Percentiles rank a stretch among this genome's conserved stretches.
phyloP scores from a whole-genome alignment of 2,329 filamentous ascomycete genomes.

The Chaetomium sp. region DNA sequence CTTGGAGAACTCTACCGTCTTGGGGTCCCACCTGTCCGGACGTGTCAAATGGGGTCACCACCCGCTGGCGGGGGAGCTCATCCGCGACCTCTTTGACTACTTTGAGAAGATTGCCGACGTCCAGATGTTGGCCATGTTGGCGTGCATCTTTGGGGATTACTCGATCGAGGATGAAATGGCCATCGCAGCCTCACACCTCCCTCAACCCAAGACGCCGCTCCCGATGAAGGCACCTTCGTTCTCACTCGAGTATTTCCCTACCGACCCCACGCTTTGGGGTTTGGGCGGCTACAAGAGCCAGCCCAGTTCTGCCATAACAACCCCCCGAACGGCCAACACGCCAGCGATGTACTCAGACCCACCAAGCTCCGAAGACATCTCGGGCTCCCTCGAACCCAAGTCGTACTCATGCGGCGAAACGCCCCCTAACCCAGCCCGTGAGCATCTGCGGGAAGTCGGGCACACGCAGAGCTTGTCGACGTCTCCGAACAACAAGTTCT shows the following conservation, averaged over 20 bases:
- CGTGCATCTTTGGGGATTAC: slow-evolving; percentile 61
- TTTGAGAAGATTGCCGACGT: slow-evolving; percentile 58
- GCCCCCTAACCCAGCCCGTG: slow-evolving; percentile 44
- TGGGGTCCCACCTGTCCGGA: slow-evolving; percentile 39
- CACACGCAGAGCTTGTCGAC: slow-evolving; percentile 50
- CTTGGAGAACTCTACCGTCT: slow-evolving; percentile 8
- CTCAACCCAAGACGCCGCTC: slow-evolving; percentile 55
- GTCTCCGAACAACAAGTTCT: slow-evolving; percentile 49
- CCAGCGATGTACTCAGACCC: slow-evolving; percentile 50
- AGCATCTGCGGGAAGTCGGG: slow-evolving; percentile 39
- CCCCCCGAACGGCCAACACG: slow-evolving; percentile 51
- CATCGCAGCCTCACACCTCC: slow-evolving; percentile 50
- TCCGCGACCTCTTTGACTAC: slow-evolving; percentile 55
- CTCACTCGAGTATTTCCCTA: slow-evolving; percentile 60
- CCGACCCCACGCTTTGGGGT: slow-evolving; percentile 49
- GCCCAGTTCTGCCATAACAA: slow-evolving; percentile 49
- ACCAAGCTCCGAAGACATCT: slow-evolving; percentile 48
- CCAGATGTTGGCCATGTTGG: slow-evolving; percentile 67
- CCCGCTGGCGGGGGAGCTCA: slow-evolving; percentile 55
- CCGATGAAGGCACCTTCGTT: slow-evolving; percentile 61
- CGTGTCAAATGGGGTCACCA: slow-evolving; percentile 63
- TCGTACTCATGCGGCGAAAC: slow-evolving; percentile 58
- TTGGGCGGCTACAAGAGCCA: slow-evolving; percentile 43
- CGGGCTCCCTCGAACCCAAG: slow-evolving; percentile 47
- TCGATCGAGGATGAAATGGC: slow-evolving; percentile 49